A percentile compares a stretch with the other conserved stretches of the same genome.
Evolutionary conservation across 1,139 yeast species (phyloP).

Genomic region (Kodamaea alishanica): DNA sequence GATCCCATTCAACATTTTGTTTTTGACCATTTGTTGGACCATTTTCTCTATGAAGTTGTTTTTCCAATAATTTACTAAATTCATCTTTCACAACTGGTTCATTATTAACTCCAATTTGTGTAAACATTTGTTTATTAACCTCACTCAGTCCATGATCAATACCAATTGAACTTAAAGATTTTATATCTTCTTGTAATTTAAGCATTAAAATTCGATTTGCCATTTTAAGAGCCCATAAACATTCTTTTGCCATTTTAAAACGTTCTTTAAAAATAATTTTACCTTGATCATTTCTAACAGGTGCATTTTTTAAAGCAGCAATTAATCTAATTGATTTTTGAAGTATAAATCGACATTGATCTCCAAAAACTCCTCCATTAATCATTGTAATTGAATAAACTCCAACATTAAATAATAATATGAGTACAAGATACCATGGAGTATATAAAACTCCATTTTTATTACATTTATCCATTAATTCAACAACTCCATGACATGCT

Average conservation of each 20-base stretch:
- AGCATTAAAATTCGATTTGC: slow-evolving; percentile 50
- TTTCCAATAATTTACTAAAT: slow-evolving; percentile 21
- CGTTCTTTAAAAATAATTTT: slow-evolving; percentile 38
- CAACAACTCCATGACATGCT: slow-evolving; percentile 35
- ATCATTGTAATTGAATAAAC: slow-evolving; percentile 43
- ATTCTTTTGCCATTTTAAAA: slow-evolving; percentile 59
- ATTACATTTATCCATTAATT: slow-evolving; percentile 31
- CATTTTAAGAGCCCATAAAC: slow-evolving; percentile 61
- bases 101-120: slow-evolving; percentile 36
- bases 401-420: slow-evolving; percentile 47
- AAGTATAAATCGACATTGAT: slow-evolving; percentile 25
- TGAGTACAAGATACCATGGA: slow-evolving; percentile 56
- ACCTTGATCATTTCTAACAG: slow-evolving; percentile 32
- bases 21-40: too few relatives aligned
- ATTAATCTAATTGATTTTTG: slow-evolving; percentile 26
- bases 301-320: slow-evolving; percentile 26
- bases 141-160: slow-evolving; percentile 56
- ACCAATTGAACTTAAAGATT: slow-evolving; percentile 40
- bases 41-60: slow-evolving; percentile 19
- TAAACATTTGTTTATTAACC: slow-evolving; percentile 49
- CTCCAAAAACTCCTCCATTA: slow-evolving; percentile 36
- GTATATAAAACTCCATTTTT: slow-evolving; percentile 34
- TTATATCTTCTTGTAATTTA: slow-evolving; percentile 42
- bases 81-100: slow-evolving; percentile 14
- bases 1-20: too few relatives aligned